Percentiles rank a stretch among this genome's conserved stretches.
phyloP scores from a whole-genome alignment of 2,329 filamentous ascomycete species.

The Aspergillus cejpii region DNA sequence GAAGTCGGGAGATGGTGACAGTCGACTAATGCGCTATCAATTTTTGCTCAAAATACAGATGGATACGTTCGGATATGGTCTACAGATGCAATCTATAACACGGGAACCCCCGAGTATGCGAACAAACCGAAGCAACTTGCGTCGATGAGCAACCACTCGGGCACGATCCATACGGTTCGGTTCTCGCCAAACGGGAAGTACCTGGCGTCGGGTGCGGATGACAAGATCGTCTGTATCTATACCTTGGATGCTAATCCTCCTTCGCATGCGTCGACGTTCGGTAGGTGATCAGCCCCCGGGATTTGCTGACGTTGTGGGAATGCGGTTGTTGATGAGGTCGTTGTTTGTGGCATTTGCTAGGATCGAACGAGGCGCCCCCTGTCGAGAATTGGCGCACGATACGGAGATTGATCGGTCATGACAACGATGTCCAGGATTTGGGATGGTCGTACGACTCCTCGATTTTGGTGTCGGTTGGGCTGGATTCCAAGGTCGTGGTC shows the following conservation, averaged over 20 bases:
- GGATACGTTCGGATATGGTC: slow-evolving; percentile 98
- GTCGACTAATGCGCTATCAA: no score
- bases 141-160: slow-evolving; percentile 96
- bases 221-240: slow-evolving; percentile 98
- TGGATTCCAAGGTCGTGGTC: slow-evolving; percentile 96
- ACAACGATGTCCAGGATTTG: slow-evolving; percentile 96
- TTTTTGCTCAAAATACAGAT: slow-evolving; percentile 48
- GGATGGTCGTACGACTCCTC: slow-evolving; percentile 97
- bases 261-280: slow-evolving; percentile 69
- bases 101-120: slow-evolving; percentile 62
- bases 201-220: slow-evolving; percentile 91
- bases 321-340: slow-evolving; percentile 3
- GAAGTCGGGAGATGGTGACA: no score
- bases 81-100: slow-evolving; percentile 83
- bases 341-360: slow-evolving; percentile 36
- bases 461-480: slow-evolving; percentile 86
- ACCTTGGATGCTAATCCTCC: slow-evolving; percentile 77
- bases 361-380: slow-evolving; percentile 79
- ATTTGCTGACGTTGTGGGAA: neutral
- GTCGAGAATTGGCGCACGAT: slow-evolving; percentile 98
- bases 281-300: slow-evolving; percentile 44
- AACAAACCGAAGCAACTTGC: slow-evolving; percentile 85
- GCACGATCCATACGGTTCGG: slow-evolving; percentile 92
- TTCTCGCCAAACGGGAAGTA: slow-evolving; percentile 95
- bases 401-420: slow-evolving; percentile 86